Base-by-base conservation (phyloP, 768 basidiomycete genomes). In the Podaxis sp. region DNA sequence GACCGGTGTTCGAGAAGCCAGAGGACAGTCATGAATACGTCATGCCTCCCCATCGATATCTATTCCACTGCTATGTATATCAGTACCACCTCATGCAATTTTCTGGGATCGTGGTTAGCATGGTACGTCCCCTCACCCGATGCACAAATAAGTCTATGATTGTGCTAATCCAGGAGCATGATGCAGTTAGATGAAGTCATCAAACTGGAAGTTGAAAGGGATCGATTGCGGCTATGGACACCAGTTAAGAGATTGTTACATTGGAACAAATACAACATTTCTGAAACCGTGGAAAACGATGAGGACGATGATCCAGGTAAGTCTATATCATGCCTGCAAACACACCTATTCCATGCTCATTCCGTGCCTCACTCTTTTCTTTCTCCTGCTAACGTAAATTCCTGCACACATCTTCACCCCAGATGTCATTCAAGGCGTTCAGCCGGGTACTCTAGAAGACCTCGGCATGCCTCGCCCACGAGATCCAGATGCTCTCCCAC, bases 401-500 rank as follows among this genome's bases (percentile, higher is more conserved):
- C 5, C 18, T 44, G 42, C 42, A n/a, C 4, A 44, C 9, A 28
- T 23, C 13, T 13, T 10, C 9, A 28, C 35, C 4, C 42, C 50
- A 80, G 78, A 80, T 61, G 60, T 73, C 4, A 83, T 90, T 51
- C 85, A 85, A 62, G 87, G 88, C 6, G 71, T 85, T 10, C 74
- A 80, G 27, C 75, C 74, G 0, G 69, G 70, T 7, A 64, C 69
- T 50, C 66, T 72, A 38, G 68, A 76, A 1, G 87, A 89, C 65
- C 76, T 90, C 0, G 87, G 85, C 2, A 65, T 78, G 38, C 81
- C 89, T 0, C 71, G 74, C 14, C 75, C 79, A 2, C 78, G 90
- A 27, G 89, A 92, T 71, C 89, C 90, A 0, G 90, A 92, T 68
- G 89, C 87, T 0, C 70, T 91, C 0, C 89, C 90, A 1, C 90